Evolutionary conservation across 2,329 filamentous ascomycete species (phyloP).

Genomic region (Beauveria pseudobassiana): DNA sequence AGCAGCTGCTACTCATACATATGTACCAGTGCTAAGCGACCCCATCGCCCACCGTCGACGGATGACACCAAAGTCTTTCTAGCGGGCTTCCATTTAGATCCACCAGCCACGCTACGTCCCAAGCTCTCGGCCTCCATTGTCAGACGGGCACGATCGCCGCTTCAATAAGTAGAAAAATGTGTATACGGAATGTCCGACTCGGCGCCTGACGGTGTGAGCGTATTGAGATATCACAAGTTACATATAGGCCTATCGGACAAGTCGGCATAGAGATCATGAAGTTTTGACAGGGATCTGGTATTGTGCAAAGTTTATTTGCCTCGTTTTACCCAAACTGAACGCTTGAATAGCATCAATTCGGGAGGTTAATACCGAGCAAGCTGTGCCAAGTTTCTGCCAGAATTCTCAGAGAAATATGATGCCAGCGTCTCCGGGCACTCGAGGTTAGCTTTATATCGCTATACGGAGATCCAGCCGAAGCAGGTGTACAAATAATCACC

Average conservation of each 20-base stretch:
- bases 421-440: not conserved
- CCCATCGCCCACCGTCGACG: not conserved
- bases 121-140: not conserved
- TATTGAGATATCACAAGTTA: not conserved
- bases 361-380: not conserved
- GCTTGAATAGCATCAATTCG: not conserved
- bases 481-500: not conserved
- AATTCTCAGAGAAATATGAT: not conserved
- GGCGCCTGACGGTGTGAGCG: not conserved
- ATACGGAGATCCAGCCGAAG: no score
- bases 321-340: no score
- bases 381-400: not conserved
- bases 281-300: not conserved
- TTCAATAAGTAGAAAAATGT: not conserved
- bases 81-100: constrained; percentile 6
- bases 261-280: not conserved
- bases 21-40: not conserved
- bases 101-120: not conserved
- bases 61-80: not conserved
- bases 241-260: no score
- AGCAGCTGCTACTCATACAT: not conserved
- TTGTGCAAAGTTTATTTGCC: not conserved
- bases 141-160: not conserved
- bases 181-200: not conserved
- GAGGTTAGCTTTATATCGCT: no score